These are phyloP conservation scores for Smittium culicis DNA, from an alignment of 371 early-diverging fungal genomes.

Conservation along the genomic window DNA sequence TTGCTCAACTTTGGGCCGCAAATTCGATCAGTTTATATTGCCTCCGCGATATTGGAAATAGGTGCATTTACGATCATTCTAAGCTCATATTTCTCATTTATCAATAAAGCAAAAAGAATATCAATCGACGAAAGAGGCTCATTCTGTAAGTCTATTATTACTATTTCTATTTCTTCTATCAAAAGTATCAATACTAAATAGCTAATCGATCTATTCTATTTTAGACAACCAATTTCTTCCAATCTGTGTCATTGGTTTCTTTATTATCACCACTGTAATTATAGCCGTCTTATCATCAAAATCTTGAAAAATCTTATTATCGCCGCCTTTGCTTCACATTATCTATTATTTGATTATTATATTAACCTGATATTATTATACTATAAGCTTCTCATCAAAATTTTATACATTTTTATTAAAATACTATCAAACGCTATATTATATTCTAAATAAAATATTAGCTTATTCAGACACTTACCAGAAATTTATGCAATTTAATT, in stretches of 20 bases:
- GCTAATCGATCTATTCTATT: not conserved
- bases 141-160: constrained; percentile 13
- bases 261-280: constrained; percentile 27
- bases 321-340: no score
- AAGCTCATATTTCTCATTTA: constrained; percentile 28
- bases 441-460: no score
- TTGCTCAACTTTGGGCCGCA: constrained; percentile 59
- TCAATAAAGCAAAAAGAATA: constrained; percentile 24
- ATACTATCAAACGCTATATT: no score
- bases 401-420: no score
- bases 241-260: constrained; percentile 27
- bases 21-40: constrained; percentile 31
- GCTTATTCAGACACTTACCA: no score
- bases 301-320: no score
- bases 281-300: constrained; percentile 9
- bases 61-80: constrained; percentile 30
- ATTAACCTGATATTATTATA: no score
- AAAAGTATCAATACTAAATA: no score
- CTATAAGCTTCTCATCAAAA: no score
- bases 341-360: no score
- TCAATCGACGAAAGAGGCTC: constrained; percentile 29
- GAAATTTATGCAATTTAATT: no score
- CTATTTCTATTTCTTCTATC: not conserved
- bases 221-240: constrained; percentile 29
- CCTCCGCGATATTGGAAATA: constrained; percentile 26